Conservation (phyloP, 768 basidiomycete species). For the Roridomyces roridus region DNA sequence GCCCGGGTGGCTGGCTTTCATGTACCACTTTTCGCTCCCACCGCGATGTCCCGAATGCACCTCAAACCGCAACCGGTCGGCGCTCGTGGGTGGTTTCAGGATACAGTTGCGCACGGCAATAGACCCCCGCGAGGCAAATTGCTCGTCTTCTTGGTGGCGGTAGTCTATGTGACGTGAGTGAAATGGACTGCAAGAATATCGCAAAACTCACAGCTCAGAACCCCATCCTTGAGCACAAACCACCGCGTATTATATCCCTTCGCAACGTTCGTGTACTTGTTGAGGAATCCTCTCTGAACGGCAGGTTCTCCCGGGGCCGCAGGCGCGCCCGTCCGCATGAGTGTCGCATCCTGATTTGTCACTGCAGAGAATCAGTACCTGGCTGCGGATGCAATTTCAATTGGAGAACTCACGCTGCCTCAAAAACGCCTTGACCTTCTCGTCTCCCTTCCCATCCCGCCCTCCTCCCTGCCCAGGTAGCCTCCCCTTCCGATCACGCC, state of each 20-base stretch:
- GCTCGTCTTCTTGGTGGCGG: slow-evolving; percentile 90
- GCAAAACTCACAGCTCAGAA: slow-evolving; percentile 75
- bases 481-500: slow-evolving; percentile 17
- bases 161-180: slow-evolving; percentile 57
- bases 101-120: slow-evolving; percentile 85
- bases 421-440: slow-evolving; percentile 85
- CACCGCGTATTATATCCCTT: slow-evolving; percentile 89
- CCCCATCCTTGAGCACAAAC: slow-evolving; percentile 89
- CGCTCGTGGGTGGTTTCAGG: slow-evolving; percentile 55
- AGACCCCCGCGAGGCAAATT: slow-evolving; percentile 82
- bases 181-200: background rate
- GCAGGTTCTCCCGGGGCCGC: slow-evolving; percentile 56
- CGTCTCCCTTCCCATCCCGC: slow-evolving; percentile 71
- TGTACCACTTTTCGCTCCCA: slow-evolving; percentile 51
- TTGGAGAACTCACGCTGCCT: slow-evolving; percentile 73
- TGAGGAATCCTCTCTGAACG: slow-evolving; percentile 75
- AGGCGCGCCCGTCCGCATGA: slow-evolving; percentile 56
- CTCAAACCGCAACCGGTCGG: slow-evolving; percentile 81
- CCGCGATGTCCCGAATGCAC: slow-evolving; percentile 67
- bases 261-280: slow-evolving; percentile 93
- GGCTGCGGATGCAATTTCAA: no score
- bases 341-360: slow-evolving; percentile 78
- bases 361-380: slow-evolving; percentile 47
- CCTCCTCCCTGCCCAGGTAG: slow-evolving; percentile 47
- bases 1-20: slow-evolving; percentile 86